phyloP scores from a whole-genome alignment of 768 basidiomycete species.

The Suillus variegatus region DNA sequence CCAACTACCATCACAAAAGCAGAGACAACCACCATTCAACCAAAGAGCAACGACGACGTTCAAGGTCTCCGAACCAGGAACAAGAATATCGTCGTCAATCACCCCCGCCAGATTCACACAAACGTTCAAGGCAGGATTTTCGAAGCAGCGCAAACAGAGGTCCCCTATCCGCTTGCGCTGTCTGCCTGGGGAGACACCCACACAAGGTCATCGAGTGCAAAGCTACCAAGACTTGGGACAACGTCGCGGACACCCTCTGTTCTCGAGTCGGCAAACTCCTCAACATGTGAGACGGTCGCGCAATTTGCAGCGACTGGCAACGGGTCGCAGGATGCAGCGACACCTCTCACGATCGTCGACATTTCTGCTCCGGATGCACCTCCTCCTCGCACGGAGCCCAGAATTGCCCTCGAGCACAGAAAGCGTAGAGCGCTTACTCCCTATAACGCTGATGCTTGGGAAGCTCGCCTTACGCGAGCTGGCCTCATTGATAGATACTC shows the following conservation, averaged over 20 bases:
- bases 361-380: background rate
- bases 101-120: background rate
- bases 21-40: too few relatives aligned
- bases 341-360: fast-evolving
- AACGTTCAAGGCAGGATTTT: background rate
- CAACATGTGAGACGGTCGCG: background rate
- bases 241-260: background rate
- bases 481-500: background rate
- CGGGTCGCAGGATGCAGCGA: background rate
- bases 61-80: too few relatives aligned
- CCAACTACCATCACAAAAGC: too few relatives aligned
- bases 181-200: background rate
- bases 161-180: background rate
- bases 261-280: background rate
- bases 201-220: background rate
- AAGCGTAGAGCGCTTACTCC: background rate
- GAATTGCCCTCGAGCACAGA: background rate
- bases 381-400: background rate
- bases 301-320: background rate
- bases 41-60: too few relatives aligned
- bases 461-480: background rate
- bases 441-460: background rate
- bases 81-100: background rate
- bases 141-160: background rate
- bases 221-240: background rate